Conservation (phyloP, 352 stramenopile species). For the Phytophthora sansomeana region DNA sequence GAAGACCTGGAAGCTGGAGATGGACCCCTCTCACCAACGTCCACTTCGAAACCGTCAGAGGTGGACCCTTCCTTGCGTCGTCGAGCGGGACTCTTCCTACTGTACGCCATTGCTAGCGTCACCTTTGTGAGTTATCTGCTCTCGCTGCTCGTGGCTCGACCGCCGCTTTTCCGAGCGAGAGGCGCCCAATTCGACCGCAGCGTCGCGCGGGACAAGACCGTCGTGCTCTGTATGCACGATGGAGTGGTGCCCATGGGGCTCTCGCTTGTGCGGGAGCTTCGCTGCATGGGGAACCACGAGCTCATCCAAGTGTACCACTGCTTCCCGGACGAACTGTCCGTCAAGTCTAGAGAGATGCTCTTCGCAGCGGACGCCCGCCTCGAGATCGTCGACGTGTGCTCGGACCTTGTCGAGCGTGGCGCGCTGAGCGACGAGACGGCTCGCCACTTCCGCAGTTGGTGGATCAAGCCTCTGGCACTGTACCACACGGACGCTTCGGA, state of each 20-base stretch:
- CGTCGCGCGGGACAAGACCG: slow-evolving; percentile 35
- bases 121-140: slow-evolving; percentile 7
- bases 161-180: slow-evolving; percentile 17
- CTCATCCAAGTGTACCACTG: slow-evolving; percentile 66
- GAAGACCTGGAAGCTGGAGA: slow-evolving; percentile 25
- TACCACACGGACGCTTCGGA: slow-evolving; percentile 54
- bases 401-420: slow-evolving; percentile 25
- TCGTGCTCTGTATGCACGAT: slow-evolving; percentile 57
- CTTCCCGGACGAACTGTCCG: slow-evolving; percentile 47
- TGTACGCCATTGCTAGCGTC: slow-evolving; percentile 8
- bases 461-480: slow-evolving; percentile 66
- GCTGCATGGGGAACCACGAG: slow-evolving; percentile 52
- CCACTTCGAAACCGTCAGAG: slow-evolving; percentile 22
- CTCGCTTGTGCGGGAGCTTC: slow-evolving; percentile 53
- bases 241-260: slow-evolving; percentile 47
- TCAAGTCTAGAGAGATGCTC: slow-evolving; percentile 36
- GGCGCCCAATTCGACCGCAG: slow-evolving; percentile 25
- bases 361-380: slow-evolving; percentile 34
- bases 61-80: slow-evolving; percentile 17
- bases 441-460: slow-evolving; percentile 58
- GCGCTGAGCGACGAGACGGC: slow-evolving; percentile 14
- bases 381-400: slow-evolving; percentile 59
- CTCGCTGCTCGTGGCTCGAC: slow-evolving; percentile 7
- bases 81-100: slow-evolving; percentile 15
- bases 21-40: not conserved